Conservation (phyloP, 148 eudicot species). For the Polygonum maritimum region DNA sequence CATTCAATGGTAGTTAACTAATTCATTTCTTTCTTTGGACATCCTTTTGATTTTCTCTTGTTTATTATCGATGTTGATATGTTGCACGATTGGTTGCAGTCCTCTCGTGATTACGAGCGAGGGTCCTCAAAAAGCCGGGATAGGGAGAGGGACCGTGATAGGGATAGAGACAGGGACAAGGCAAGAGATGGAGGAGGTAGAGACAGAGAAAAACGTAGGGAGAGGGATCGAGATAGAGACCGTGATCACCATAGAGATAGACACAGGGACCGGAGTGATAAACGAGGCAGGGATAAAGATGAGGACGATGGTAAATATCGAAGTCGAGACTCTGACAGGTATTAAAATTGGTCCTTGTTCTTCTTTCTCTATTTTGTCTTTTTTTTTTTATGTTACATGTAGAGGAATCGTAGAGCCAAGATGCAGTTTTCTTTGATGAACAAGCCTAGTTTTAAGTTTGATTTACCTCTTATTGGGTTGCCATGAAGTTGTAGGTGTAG, state of each 20-base stretch:
- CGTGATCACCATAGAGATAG: conserved; percentile 47
- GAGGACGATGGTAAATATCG: conserved; percentile 47
- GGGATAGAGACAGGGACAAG: conserved; percentile 29
- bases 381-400: background rate
- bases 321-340: conserved; percentile 75
- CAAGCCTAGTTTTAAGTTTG: background rate
- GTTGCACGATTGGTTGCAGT: conserved; percentile 27
- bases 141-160: conserved; percentile 26
- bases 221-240: conserved; percentile 23
- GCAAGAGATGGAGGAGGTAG: conserved; percentile 29
- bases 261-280: conserved; percentile 54
- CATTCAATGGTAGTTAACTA: background rate
- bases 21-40: background rate
- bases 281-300: conserved; percentile 51
- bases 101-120: conserved; percentile 49
- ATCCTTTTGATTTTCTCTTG: background rate
- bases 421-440: background rate
- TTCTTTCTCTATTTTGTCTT: background rate
- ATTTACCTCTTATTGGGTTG: background rate
- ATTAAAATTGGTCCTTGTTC: background rate
- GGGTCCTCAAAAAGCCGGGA: conserved; percentile 45
- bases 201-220: conserved; percentile 27
- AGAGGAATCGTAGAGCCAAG: background rate
- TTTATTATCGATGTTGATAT: background rate
- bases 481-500: background rate